Percentiles rank a stretch among this genome's conserved stretches.
Evolutionary conservation across 495 filamentous ascomycete genomes (phyloP).

Genomic region (Neurospora tetraspora): DNA sequence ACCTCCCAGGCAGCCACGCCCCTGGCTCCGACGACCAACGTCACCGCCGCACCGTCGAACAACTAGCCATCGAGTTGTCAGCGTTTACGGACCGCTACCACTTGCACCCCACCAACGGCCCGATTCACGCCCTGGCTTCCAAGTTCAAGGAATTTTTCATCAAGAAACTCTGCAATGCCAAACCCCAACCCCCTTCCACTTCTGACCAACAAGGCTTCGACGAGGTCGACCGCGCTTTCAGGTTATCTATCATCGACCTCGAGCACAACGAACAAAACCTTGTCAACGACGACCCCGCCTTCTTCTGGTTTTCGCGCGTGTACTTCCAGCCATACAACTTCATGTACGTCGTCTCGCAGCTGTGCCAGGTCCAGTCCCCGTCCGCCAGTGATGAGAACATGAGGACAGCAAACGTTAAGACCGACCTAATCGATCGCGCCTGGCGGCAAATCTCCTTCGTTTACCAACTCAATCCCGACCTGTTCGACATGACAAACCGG

Average conservation of each 20-base stretch:
- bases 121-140: constrained; percentile 47
- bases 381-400: background rate
- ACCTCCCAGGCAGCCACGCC: constrained; percentile 7
- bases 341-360: constrained; percentile 42
- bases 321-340: constrained; percentile 46
- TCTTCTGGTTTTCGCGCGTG: constrained; percentile 40
- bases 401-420: constrained; percentile 15
- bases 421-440: constrained; percentile 41
- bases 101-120: constrained; percentile 50
- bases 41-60: constrained; percentile 40
- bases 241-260: constrained; percentile 29
- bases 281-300: constrained; percentile 25
- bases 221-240: constrained; percentile 35
- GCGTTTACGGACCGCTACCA: constrained; percentile 39
- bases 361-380: constrained; percentile 20
- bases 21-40: constrained; percentile 27
- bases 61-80: constrained; percentile 31
- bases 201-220: constrained; percentile 9
- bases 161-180: constrained; percentile 31
- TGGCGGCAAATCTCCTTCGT: constrained; percentile 34
- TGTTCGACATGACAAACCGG: constrained; percentile 34
- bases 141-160: constrained; percentile 36
- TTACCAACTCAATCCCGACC: constrained; percentile 35
- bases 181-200: constrained; percentile 26
- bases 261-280: constrained; percentile 33